These are phyloP conservation scores for Celoporthe dispersa DNA, from an alignment of 2,329 filamentous ascomycete species.

Conservation along the genomic window DNA sequence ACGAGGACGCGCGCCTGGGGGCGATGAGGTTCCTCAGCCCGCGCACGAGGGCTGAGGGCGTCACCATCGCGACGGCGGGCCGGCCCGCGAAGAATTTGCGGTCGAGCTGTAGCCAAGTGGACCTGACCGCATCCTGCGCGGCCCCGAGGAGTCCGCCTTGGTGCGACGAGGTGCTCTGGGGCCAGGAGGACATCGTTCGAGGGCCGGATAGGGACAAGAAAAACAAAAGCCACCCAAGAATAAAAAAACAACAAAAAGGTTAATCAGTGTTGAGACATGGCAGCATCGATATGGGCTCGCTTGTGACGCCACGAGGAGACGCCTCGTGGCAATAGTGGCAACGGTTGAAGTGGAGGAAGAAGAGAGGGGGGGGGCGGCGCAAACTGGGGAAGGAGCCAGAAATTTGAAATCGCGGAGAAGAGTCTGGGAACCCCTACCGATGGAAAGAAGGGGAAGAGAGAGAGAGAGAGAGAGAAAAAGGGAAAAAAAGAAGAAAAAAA, in stretches of 20 bases:
- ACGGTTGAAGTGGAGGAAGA: background rate
- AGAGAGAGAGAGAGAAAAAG: background rate
- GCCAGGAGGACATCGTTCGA: constrained; percentile 15
- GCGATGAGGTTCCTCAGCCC: background rate
- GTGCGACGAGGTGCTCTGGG: constrained; percentile 22
- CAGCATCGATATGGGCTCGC: background rate
- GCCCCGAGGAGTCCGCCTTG: constrained; percentile 20
- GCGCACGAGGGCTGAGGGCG: constrained; percentile 7
- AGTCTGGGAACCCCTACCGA: background rate
- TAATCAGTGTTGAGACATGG: constrained; percentile 13
- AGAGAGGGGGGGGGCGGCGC: too few relatives aligned
- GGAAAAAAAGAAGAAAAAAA: background rate
- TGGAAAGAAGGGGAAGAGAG: too few relatives aligned
- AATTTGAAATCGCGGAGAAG: background rate
- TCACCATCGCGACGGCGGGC: constrained; percentile 16
- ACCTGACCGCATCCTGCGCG: constrained; percentile 7
- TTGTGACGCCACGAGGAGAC: background rate
- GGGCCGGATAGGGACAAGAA: background rate
- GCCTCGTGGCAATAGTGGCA: background rate
- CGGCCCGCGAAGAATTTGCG: constrained; percentile 13
- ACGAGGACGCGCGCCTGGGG: constrained; percentile 25
- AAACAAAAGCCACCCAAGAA: too few relatives aligned
- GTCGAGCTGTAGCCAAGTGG: background rate
- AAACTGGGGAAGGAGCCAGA: too few relatives aligned
- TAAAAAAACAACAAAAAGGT: background rate